These are phyloP conservation scores for Volvariella volvacea DNA, from an alignment of 1,284 basidiomycete genomes.

Conservation along the genomic window DNA sequence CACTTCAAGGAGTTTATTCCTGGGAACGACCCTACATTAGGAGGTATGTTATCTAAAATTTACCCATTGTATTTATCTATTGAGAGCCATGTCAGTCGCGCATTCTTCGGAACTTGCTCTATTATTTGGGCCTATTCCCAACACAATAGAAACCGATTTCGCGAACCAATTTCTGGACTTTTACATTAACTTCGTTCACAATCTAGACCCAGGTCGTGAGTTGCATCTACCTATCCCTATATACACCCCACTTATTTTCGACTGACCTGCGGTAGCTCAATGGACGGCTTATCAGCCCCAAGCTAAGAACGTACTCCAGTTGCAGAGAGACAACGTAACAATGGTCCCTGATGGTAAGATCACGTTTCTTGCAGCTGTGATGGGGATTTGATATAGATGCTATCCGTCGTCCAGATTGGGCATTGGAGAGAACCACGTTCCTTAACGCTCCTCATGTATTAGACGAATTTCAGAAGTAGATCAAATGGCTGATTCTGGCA, in stretches of 20 bases:
- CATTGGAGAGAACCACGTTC: slow-evolving; percentile 34
- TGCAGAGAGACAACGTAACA: slow-evolving; percentile 43
- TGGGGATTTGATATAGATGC: neutral
- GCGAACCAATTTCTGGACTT: slow-evolving; percentile 41
- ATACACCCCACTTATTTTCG: slow-evolving; percentile 3
- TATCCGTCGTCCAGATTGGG: slow-evolving; percentile 28
- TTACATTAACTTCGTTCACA: slow-evolving; percentile 47
- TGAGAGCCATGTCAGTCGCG: slow-evolving; percentile 31
- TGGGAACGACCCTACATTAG: slow-evolving; percentile 34
- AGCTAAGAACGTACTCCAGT: slow-evolving; percentile 38
- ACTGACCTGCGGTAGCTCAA: slow-evolving; percentile 22
- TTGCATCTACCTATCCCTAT: slow-evolving; percentile 2
- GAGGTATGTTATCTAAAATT: slow-evolving; percentile 26
- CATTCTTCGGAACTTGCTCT: slow-evolving; percentile 45
- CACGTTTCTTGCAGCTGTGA: slow-evolving; percentile 1
- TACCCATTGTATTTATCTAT: neutral
- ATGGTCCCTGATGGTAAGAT: slow-evolving; percentile 43
- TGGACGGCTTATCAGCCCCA: too few species aligned
- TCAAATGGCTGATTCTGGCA: too few species aligned
- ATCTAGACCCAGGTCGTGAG: slow-evolving; percentile 46
- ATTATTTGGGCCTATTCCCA: slow-evolving; percentile 40
- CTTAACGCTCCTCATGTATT: slow-evolving; percentile 32
- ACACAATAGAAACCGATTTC: slow-evolving; percentile 35
- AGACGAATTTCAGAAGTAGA: slow-evolving; percentile 42
- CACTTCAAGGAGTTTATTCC: slow-evolving; percentile 50